Conservation (phyloP, 1,284 basidiomycete genomes). For the Taiwanofungus camphoratus region DNA sequence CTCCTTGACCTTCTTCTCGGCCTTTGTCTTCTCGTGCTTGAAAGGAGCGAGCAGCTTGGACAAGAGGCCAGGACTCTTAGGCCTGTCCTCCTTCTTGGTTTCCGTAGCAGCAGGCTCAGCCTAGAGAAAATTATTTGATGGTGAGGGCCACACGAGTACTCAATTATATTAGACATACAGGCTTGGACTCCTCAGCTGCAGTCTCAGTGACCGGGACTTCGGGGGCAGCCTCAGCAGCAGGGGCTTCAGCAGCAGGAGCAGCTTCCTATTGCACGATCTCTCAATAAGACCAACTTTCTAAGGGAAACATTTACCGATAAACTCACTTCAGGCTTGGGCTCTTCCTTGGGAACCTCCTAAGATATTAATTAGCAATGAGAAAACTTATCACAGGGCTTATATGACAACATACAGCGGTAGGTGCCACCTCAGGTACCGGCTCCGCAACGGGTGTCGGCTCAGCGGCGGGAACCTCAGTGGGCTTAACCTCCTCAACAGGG, state of each 20-base stretch:
- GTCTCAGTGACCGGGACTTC: constrained; percentile 30
- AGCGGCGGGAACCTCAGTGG: constrained; percentile 35
- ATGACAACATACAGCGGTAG: constrained; percentile 17
- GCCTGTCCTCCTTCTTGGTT: constrained; percentile 64
- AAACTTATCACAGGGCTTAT: constrained; percentile 7
- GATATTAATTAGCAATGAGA: constrained; percentile 5
- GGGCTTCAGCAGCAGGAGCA: constrained; percentile 27
- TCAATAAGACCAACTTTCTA: constrained; percentile 4
- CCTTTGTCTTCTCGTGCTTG: constrained; percentile 38
- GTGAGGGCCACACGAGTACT: constrained; percentile 7
- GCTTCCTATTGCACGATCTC: constrained; percentile 22
- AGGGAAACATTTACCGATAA: neutral
- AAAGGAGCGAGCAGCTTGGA: constrained; percentile 70
- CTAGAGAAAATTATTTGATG: constrained; percentile 4
- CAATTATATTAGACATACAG: constrained; percentile 37
- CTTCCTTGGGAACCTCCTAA: constrained; percentile 47
- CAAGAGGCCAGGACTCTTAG: constrained; percentile 72
- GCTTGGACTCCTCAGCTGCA: constrained; percentile 50
- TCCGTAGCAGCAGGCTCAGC: constrained; percentile 38
- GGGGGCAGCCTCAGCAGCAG: constrained; percentile 30
- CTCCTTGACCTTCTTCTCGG: constrained; percentile 53
- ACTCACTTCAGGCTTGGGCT: constrained; percentile 39
- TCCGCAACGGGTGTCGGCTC: constrained; percentile 30
- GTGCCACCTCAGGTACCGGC: constrained; percentile 27
- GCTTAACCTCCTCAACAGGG: constrained; percentile 49